Evolutionary conservation across 257 asterid genomes (phyloP).

Genomic region (Solanum chilense): DNA sequence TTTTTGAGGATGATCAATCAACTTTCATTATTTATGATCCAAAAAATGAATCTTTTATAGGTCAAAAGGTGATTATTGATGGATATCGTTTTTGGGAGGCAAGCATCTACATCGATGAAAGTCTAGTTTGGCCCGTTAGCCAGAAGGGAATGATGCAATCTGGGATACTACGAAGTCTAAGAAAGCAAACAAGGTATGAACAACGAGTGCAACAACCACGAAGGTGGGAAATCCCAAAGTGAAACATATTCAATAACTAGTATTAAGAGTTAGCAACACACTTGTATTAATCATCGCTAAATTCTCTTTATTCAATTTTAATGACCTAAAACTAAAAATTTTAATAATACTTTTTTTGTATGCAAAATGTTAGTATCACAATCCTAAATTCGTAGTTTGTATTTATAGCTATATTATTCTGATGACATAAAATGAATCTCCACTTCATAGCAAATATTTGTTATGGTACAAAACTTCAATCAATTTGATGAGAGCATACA

Average conservation of each 20-base stretch:
- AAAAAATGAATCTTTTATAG: neutral
- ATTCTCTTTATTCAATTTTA: neutral
- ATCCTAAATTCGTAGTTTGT: neutral
- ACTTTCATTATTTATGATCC: neutral
- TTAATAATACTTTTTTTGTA: neutral
- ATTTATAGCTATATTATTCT: too few relatives aligned
- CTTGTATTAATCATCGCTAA: neutral
- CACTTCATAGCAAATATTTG: too few relatives aligned
- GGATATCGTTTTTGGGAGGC: neutral
- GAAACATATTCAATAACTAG: neutral
- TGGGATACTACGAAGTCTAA: neutral
- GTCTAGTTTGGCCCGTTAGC: neutral
- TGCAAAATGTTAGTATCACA: neutral
- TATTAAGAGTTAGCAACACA: neutral
- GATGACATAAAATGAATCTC: too few relatives aligned
- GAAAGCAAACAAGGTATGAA: neutral
- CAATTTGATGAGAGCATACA: neutral
- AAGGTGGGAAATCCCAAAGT: neutral
- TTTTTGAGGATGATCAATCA: neutral
- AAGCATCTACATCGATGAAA: neutral
- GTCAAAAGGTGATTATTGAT: neutral
- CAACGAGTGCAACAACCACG: neutral
- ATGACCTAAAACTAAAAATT: neutral
- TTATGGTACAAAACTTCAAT: neutral
- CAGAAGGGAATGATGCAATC: neutral